These are phyloP conservation scores for Bimuria novae-zelandiae DNA, from an alignment of 2,329 filamentous ascomycete species.

Conservation along the genomic window DNA sequence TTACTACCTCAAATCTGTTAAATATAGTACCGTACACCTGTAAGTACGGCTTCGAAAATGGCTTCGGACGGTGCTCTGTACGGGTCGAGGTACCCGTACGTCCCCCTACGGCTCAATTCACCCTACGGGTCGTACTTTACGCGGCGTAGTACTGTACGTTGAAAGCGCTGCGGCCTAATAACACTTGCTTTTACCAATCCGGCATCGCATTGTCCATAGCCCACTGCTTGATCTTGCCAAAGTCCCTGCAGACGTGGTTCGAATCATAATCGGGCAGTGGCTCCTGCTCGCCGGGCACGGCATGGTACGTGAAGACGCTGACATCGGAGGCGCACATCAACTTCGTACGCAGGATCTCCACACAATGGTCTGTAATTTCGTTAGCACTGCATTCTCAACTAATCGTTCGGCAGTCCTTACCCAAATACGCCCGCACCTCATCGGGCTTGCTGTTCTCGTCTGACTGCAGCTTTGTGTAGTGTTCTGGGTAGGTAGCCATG, in stretches of 20 bases:
- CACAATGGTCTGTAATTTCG: constrained; percentile 35
- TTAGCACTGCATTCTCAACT: neutral
- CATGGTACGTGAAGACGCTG: constrained; percentile 42
- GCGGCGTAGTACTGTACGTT: no score
- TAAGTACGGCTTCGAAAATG: no score
- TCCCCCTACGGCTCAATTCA: no score
- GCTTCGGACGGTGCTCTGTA: no score
- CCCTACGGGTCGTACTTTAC: no score
- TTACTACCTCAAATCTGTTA: no score
- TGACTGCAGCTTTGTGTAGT: constrained; percentile 35
- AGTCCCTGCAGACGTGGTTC: constrained; percentile 41
- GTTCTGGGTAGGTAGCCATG: constrained; percentile 40
- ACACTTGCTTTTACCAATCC: neutral
- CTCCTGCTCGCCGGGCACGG: constrained; percentile 24
- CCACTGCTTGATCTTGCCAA: constrained; percentile 41
- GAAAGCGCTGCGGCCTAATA: no score
- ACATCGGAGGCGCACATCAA: constrained; percentile 43
- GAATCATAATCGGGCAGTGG: constrained; percentile 40
- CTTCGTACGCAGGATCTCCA: constrained; percentile 44
- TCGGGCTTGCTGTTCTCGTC: constrained; percentile 37
- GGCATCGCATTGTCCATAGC: constrained; percentile 41
- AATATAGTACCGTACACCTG: no score
- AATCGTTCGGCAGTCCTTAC: constrained; percentile 14
- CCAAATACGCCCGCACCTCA: constrained; percentile 30
- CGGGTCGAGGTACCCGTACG: no score